These are phyloP conservation scores for Zalaria sp. DNA, from an alignment of 2,329 filamentous ascomycete species.

Conservation along the genomic window DNA sequence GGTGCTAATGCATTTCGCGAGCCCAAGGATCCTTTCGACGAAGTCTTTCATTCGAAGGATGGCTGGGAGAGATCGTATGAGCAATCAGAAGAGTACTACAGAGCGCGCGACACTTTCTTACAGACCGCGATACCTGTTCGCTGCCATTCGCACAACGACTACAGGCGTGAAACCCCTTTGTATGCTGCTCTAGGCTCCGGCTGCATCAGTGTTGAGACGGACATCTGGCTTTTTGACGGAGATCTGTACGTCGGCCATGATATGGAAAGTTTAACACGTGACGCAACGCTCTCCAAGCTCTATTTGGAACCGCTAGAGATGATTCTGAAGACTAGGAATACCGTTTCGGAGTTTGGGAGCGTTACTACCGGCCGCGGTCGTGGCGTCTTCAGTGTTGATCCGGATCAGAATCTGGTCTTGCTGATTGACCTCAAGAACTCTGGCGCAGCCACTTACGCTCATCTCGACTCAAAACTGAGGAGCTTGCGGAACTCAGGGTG, in stretches of 20 bases:
- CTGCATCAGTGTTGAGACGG: slow-evolving; percentile 42
- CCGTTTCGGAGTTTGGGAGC: neutral
- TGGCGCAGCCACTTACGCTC: slow-evolving; percentile 16
- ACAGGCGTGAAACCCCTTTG: slow-evolving; percentile 40
- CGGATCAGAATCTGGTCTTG: slow-evolving; percentile 34
- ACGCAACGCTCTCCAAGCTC: neutral
- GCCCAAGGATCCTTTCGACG: too few species aligned
- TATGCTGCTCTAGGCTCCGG: slow-evolving; percentile 40
- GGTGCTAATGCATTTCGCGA: too few species aligned
- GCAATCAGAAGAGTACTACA: too few species aligned
- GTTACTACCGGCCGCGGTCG: too few species aligned
- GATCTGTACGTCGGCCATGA: slow-evolving; percentile 42
- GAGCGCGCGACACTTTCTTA: too few species aligned
- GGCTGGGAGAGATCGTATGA: too few species aligned
- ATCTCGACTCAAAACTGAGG: slow-evolving; percentile 22
- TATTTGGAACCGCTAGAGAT: neutral
- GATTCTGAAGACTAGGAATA: neutral
- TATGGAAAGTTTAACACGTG: slow-evolving; percentile 18
- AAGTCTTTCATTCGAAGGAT: too few species aligned
- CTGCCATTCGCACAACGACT: slow-evolving; percentile 50
- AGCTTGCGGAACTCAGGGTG: slow-evolving; percentile 35
- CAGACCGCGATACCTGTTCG: slow-evolving; percentile 29
- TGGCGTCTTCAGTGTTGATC: slow-evolving; percentile 38
- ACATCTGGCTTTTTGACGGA: slow-evolving; percentile 40
- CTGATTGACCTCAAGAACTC: slow-evolving; percentile 37